Conservation (phyloP, 2,329 filamentous ascomycete species). For the Fusarium setosum region DNA sequence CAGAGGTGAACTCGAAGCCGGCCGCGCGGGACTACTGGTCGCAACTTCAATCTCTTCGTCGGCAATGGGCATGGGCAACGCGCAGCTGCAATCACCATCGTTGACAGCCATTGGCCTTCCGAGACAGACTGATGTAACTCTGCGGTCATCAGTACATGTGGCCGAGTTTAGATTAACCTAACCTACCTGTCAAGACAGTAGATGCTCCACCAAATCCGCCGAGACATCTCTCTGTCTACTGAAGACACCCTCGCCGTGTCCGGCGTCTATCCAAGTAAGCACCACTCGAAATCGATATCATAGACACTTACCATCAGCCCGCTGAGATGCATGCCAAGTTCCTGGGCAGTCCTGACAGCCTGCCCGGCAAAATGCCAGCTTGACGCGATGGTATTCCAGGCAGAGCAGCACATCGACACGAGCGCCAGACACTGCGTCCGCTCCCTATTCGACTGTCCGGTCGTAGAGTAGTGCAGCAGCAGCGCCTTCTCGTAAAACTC, state of each 20-base stretch:
- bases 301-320: neutral
- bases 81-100: neutral
- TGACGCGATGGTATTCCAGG: neutral
- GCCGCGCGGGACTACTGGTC: neutral
- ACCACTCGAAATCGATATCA: too few relatives aligned
- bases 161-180: neutral
- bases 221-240: neutral
- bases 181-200: neutral
- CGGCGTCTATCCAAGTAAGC: too few relatives aligned
- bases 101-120: neutral
- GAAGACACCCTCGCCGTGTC: neutral
- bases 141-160: neutral
- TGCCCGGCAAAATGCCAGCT: neutral
- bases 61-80: neutral
- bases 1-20: neutral
- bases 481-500: neutral
- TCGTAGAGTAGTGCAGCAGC: neutral
- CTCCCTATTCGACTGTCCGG: neutral
- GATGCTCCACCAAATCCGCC: neutral
- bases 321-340: neutral
- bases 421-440: neutral
- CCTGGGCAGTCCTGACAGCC: neutral
- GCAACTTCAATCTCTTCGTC: neutral
- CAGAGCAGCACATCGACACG: neutral
- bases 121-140: neutral